Conservation (phyloP, 106 monocot genomes). For the Gastrodia elata region DNA sequence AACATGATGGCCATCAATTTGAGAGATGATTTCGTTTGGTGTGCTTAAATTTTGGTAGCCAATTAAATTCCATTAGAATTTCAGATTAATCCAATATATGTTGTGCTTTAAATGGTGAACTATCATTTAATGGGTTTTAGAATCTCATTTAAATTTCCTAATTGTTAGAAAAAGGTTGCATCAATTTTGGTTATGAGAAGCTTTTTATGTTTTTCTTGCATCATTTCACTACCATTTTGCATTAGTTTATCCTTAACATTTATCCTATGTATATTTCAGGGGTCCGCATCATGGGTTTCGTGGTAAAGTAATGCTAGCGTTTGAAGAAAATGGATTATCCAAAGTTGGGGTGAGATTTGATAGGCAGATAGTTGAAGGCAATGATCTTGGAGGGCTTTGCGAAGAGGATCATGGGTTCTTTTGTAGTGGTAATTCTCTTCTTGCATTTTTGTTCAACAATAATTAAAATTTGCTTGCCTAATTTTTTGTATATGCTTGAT, state of each 20-base stretch:
- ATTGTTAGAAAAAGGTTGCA: no score
- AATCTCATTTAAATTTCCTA: no score
- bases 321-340: constrained; percentile 77
- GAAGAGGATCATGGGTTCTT: constrained; percentile 99
- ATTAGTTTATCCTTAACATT: neutral
- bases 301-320: constrained; percentile 84
- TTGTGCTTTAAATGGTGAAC: no score
- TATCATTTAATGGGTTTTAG: no score
- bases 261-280: constrained; percentile 16
- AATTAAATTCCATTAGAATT: no score
- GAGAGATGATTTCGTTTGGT: no score
- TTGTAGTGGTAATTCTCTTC: constrained; percentile 48
- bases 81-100: no score
- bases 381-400: constrained; percentile 89
- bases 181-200: neutral
- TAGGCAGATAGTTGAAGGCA: constrained; percentile 76
- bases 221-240: no score
- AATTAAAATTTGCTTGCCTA: neutral
- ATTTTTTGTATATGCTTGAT: neutral
- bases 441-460: neutral
- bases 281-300: constrained; percentile 64
- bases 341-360: constrained; percentile 98
- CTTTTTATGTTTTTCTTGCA: neutral
- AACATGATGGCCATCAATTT: no score
- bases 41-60: no score